Conservation (phyloP, 805 yeast species). For the Lachancea nothofagi region DNA sequence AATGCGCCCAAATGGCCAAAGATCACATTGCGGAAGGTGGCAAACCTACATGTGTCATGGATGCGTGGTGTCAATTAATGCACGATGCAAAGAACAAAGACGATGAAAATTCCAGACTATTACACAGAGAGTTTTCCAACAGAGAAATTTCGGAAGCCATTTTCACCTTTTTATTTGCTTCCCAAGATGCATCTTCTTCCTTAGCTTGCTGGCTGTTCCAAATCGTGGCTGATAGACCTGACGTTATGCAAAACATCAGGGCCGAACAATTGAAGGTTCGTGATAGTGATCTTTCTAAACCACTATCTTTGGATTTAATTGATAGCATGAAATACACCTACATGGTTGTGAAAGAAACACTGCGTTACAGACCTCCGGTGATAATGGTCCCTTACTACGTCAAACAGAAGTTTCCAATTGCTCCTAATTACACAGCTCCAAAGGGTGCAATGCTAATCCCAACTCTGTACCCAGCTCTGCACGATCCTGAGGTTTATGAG, state of each 20-base stretch:
- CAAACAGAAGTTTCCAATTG: conserved; percentile 78
- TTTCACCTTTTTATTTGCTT: conserved; percentile 93
- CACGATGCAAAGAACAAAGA: conserved; percentile 50
- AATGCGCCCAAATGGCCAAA: conserved; percentile 85
- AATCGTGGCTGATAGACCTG: conserved; percentile 92
- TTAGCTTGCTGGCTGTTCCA: conserved; percentile 98
- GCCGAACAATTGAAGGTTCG: conserved; percentile 87
- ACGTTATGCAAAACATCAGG: conserved; percentile 76
- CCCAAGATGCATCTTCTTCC: conserved; percentile 97
- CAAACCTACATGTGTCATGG: conserved; percentile 83
- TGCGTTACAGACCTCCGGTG: conserved; percentile 96
- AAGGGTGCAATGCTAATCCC: conserved; percentile 97
- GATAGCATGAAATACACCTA: conserved; percentile 83
- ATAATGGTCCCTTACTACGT: conserved; percentile 96
- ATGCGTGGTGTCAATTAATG: conserved; percentile 90
- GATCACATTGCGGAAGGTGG: conserved; percentile 73
- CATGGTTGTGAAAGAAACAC: conserved; percentile 85
- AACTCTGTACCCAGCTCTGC: conserved; percentile 90
- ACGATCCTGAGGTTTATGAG: conserved; percentile 94
- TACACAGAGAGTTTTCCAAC: conserved; percentile 78
- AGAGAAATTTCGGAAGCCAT: conserved; percentile 93
- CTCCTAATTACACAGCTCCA: conserved; percentile 83
- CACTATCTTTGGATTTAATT: conserved; percentile 64
- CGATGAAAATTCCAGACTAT: conserved; percentile 49
- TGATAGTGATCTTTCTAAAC: conserved; percentile 61